Conservation (phyloP, 768 basidiomycete genomes). For the Xerocomellus dryophilus region DNA sequence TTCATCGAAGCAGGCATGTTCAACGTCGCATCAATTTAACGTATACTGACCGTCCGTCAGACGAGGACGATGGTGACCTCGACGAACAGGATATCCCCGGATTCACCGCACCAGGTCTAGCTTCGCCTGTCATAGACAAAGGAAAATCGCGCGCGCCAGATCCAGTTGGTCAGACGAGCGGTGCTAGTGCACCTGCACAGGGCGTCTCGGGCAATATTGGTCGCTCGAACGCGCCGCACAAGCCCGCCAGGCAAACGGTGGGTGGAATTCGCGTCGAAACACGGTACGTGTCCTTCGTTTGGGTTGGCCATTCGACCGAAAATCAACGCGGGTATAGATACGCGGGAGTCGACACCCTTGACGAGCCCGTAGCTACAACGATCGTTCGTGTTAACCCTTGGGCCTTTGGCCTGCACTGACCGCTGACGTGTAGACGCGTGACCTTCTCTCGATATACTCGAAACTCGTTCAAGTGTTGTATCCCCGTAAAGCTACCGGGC, state of each 20-base stretch:
- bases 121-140: constrained; percentile 52
- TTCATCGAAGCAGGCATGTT: constrained; percentile 75
- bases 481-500: constrained; percentile 67
- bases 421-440: constrained; percentile 60
- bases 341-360: constrained; percentile 83
- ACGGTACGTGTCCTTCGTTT: constrained; percentile 47
- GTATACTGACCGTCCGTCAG: constrained; percentile 27
- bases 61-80: constrained; percentile 74
- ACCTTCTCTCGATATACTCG: constrained; percentile 84
- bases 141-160: constrained; percentile 67
- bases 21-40: not conserved
- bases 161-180: constrained; percentile 45
- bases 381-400: constrained; percentile 59
- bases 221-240: constrained; percentile 41
- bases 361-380: constrained; percentile 86
- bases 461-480: constrained; percentile 94
- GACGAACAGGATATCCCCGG: constrained; percentile 81
- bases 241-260: constrained; percentile 57
- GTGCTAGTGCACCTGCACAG: constrained; percentile 33
- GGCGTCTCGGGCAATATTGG: constrained; percentile 72
- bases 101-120: constrained; percentile 63
- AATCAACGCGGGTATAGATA: constrained; percentile 39
- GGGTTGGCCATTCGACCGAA: not conserved
- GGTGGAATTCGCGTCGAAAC: constrained; percentile 91
- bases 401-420: constrained; percentile 5